Percentiles rank a stretch among this genome's conserved stretches.
These are phyloP conservation scores for Brassica nigra DNA, from an alignment of 345 rosid genomes.

Conservation along the genomic window DNA sequence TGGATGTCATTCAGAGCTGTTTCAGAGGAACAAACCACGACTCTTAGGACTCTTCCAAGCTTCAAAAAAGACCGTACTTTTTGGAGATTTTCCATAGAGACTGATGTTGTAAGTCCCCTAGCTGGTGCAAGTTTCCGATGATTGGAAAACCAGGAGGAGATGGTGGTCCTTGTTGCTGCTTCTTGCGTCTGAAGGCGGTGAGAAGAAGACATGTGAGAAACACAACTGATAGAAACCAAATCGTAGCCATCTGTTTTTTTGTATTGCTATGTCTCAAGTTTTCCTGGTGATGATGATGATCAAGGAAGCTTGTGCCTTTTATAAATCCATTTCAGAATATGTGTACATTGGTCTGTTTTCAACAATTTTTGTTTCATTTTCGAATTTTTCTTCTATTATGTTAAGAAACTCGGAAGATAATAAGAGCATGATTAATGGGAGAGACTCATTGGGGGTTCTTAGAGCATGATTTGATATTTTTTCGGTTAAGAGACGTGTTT, in stretches of 20 bases:
- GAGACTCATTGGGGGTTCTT: too few species aligned
- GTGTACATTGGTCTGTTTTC: not conserved
- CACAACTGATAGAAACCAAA: not conserved
- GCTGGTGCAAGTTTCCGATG: not conserved
- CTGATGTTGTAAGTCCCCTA: not conserved
- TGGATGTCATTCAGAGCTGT: not conserved
- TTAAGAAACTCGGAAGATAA: not conserved
- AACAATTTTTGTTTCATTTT: not conserved
- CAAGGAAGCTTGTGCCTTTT: not conserved
- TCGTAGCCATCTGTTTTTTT: not conserved
- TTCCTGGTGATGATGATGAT: not conserved
- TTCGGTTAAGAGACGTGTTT: too few species aligned
- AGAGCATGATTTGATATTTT: too few species aligned
- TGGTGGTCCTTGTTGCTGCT: not conserved
- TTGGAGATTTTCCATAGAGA: not conserved
- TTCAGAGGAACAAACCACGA: not conserved
- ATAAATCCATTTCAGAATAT: not conserved
- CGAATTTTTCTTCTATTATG: too few species aligned
- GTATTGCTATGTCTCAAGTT: not conserved
- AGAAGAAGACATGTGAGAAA: not conserved
- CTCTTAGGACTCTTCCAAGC: not conserved
- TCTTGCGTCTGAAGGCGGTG: not conserved
- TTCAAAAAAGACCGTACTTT: not conserved
- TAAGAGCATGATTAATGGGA: too few species aligned
- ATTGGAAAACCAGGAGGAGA: not conserved